Conservation (phyloP, 768 basidiomycete species). For the Thelephora aurantiotincta region DNA sequence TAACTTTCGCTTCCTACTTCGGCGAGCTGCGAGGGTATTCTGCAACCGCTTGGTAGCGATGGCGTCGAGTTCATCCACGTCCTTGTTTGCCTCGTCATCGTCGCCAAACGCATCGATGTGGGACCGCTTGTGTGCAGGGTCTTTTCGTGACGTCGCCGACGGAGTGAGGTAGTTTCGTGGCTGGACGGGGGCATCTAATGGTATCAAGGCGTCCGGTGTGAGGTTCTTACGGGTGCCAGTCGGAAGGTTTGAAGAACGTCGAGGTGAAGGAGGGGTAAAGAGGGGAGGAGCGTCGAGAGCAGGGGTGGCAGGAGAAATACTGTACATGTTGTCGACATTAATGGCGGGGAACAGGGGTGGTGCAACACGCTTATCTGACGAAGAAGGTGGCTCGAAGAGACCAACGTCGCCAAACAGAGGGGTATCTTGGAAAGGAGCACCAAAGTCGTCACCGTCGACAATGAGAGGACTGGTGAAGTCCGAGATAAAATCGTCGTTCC, state of each 20-base stretch:
- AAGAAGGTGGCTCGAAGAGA: background rate
- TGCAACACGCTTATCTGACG: background rate
- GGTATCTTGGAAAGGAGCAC: constrained; percentile 16
- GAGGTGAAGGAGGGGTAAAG: constrained; percentile 7
- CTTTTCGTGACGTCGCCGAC: constrained; percentile 60
- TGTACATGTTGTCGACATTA: constrained; percentile 21
- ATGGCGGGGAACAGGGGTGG: constrained; percentile 4
- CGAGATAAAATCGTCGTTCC: constrained; percentile 14
- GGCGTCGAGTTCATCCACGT: constrained; percentile 40
- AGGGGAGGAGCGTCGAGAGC: constrained; percentile 21
- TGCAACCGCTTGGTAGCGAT: constrained; percentile 59
- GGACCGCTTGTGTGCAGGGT: constrained; percentile 44
- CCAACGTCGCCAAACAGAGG: constrained; percentile 5
- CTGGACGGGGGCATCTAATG: constrained; percentile 63
- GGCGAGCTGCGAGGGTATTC: constrained; percentile 70
- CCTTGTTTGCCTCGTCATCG: constrained; percentile 30
- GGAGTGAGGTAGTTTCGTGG: constrained; percentile 48
- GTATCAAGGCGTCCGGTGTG: constrained; percentile 41
- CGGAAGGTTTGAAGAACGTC: constrained; percentile 15
- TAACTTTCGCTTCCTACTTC: constrained; percentile 53
- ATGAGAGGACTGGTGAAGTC: constrained; percentile 20
- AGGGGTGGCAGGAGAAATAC: constrained; percentile 33
- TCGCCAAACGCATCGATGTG: constrained; percentile 25
- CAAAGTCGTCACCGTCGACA: constrained; percentile 14
- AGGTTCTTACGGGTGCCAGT: constrained; percentile 54